These are phyloP conservation scores for Stromatinia cepivora DNA, from an alignment of 2,329 filamentous ascomycete species.

Conservation along the genomic window DNA sequence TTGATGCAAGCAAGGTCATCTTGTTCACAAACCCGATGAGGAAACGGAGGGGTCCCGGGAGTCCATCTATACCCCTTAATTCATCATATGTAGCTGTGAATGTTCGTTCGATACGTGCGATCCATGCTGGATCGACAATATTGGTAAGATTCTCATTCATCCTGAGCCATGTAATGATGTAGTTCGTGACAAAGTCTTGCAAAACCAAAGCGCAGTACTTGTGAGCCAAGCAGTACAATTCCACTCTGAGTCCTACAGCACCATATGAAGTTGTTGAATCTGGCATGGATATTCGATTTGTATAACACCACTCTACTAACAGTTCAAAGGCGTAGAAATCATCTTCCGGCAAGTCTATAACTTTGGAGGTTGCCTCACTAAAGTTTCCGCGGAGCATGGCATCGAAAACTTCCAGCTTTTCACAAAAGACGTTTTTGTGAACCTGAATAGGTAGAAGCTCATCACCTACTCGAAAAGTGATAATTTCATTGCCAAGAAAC, in stretches of 20 bases:
- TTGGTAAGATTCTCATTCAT: not conserved
- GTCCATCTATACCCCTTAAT: not conserved
- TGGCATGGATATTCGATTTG: not conserved
- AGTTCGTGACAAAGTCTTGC: conserved; percentile 6
- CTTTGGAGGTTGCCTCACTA: conserved; percentile 18
- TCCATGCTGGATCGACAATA: not conserved
- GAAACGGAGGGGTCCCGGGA: not conserved
- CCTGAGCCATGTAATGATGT: conserved; percentile 1
- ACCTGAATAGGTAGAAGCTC: not conserved
- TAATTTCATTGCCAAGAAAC: not conserved
- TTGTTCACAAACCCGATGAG: not conserved
- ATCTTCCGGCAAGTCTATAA: conserved; percentile 23
- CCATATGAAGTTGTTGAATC: not conserved
- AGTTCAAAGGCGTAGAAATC: conserved; percentile 21
- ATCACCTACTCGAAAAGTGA: not conserved
- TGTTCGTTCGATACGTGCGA: not conserved
- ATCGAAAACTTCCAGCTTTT: conserved; percentile 22
- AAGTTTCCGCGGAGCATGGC: conserved; percentile 24
- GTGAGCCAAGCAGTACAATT: conserved; percentile 6
- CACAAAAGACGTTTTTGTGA: conserved; percentile 25
- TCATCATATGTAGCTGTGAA: not conserved
- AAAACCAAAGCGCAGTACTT: not conserved
- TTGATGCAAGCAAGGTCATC: not conserved
- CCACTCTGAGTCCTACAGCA: not conserved
- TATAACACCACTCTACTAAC: conserved; percentile 14